Base-by-base conservation (phyloP, 306 rosid species). In the Glycyrrhiza uralensis region DNA sequence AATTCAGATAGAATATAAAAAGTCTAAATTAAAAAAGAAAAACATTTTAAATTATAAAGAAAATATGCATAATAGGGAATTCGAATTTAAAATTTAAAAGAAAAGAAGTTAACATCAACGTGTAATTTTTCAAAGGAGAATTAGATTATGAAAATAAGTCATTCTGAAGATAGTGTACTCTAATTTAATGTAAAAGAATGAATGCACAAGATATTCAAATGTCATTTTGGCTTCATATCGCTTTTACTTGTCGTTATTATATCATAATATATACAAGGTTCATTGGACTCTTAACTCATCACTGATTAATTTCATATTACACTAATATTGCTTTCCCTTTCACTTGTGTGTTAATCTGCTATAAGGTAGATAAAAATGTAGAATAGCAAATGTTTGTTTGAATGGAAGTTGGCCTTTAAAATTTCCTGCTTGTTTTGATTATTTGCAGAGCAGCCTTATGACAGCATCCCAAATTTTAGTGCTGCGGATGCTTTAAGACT, bases 381-480 rank as follows among this genome's bases (percentile, higher is more conserved):
- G 4, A 74, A n/a, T 54, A 41, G 4, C 14, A 29, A 32, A 23
- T 4, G 32, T 74, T 57, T 32, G 51, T 64, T 63, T 47, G 55
- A 60, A 57, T 23, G 49, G 58, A 60, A 73, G 74, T 35, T 61
- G 47, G 65, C 72, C 73, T 72, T 45, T 17, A 18, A 69, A 60
- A 3, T 77, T 67, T 73, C 52, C 42, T 67, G 70, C 72, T 69
- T 76, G 66, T 55, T 29, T 56, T 69, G 15, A 79, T 79, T 84
- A 66, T 75, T 80, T 89, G 86, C 90, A 91, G 99, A 94, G 85
- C 93, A 91, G 81, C 90, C 99, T 78, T 94, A 94, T 75, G 99
- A 91, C 78, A 92, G 99, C 95, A 91, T 94, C 82, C 99, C 99
- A 18, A 94, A 94, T 82, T 94, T 94, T 74, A 94, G 96, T 61